Conservation (phyloP, 23 red algal species). For the Gracilariopsis chorda region DNA sequence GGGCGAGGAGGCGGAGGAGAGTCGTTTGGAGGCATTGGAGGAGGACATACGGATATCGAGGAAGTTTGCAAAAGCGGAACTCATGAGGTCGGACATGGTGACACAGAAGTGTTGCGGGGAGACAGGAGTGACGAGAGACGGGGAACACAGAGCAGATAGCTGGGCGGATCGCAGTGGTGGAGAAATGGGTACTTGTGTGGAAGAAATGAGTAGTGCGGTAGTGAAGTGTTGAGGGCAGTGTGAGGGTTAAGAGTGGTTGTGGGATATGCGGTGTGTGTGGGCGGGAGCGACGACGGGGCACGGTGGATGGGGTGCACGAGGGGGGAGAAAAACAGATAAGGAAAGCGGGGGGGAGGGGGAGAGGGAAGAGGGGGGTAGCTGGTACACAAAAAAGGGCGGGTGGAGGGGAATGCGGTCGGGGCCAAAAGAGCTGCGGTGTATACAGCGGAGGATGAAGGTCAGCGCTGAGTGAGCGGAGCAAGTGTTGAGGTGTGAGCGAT, state of each 20-base stretch:
- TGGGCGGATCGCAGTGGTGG: not conserved
- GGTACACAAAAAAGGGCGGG: not conserved
- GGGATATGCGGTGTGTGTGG: no score
- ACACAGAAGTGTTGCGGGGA: not conserved
- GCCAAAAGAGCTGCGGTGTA: not conserved
- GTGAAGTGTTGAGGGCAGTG: not conserved
- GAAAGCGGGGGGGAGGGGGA: not conserved
- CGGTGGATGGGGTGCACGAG: not conserved
- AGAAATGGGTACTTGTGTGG: not conserved
- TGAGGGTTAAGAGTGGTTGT: no score
- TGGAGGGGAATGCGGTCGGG: not conserved
- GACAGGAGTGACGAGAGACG: not conserved
- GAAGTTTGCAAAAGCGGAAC: not conserved
- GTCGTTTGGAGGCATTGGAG: not conserved
- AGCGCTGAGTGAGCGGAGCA: not conserved
- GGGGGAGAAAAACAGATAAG: not conserved
- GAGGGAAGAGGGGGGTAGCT: not conserved
- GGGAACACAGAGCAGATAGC: not conserved
- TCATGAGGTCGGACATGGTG: constrained; percentile 14
- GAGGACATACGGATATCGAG: not conserved
- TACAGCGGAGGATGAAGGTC: not conserved
- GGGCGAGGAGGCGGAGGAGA: not conserved
- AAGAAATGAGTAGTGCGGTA: not conserved
- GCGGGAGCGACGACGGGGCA: not conserved
- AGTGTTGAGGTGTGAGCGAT: not conserved